Percentiles rank a stretch among this genome's conserved stretches.
These are phyloP conservation scores for Salix suchowensis DNA, from an alignment of 345 rosid species.

Conservation along the genomic window DNA sequence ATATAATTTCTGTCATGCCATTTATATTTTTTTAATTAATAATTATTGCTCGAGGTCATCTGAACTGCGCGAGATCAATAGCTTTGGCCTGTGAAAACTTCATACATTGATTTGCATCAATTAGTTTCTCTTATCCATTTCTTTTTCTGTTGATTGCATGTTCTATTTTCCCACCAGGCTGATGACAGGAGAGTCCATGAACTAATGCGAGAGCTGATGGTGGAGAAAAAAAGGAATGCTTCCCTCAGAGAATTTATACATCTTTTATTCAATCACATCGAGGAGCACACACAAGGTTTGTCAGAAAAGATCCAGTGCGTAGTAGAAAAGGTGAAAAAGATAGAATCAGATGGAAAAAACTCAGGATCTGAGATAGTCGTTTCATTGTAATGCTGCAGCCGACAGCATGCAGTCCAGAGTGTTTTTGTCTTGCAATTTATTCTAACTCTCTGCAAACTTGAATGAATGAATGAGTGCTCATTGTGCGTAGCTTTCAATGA, in stretches of 20 bases:
- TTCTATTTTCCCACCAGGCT: not conserved
- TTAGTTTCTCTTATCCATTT: not conserved
- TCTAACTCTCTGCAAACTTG: not conserved
- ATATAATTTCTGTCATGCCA: too few species aligned
- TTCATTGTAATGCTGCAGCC: not conserved
- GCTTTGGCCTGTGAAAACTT: too few species aligned
- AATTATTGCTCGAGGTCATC: too few species aligned
- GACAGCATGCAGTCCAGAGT: not conserved
- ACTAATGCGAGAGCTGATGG: conserved; percentile 12
- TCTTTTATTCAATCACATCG: conserved; percentile 17
- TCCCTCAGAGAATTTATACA: conserved; percentile 16
- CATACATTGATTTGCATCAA: not conserved
- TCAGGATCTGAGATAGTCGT: not conserved
- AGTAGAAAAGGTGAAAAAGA: conserved; percentile 13
- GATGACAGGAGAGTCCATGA: conserved; percentile 21
- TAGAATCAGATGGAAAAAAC: conserved; percentile 20
- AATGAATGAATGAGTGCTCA: not conserved
- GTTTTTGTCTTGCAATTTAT: not conserved
- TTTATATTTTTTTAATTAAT: too few species aligned
- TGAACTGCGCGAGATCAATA: too few species aligned
- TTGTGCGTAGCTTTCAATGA: not conserved
- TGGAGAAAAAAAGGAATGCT: conserved; percentile 20
- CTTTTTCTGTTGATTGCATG: not conserved
- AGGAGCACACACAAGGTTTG: conserved; percentile 23
- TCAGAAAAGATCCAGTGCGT: conserved; percentile 20